Percentiles rank a stretch among this genome's conserved stretches.
phyloP scores from a whole-genome alignment of 2,329 filamentous ascomycete species.

The Didymella segeticola region DNA sequence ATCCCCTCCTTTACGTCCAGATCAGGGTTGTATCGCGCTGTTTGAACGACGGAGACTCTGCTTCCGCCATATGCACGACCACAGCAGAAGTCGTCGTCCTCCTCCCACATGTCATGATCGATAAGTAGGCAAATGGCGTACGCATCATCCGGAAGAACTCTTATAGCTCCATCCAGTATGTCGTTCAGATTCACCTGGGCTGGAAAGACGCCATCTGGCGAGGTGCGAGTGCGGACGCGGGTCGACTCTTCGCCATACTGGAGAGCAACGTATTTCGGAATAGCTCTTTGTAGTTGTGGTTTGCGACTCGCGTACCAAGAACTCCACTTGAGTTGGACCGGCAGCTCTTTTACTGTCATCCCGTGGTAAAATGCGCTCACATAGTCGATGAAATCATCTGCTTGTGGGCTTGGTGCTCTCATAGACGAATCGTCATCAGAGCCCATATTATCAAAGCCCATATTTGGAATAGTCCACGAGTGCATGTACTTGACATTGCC shows the following conservation, averaged over 20 bases:
- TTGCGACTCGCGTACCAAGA: constrained; percentile 51
- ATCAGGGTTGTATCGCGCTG: constrained; percentile 66
- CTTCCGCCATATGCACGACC: constrained; percentile 71
- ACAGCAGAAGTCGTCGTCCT: constrained; percentile 69
- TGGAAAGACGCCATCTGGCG: constrained; percentile 55
- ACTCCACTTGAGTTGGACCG: constrained; percentile 54
- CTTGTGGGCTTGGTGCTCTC: constrained; percentile 13
- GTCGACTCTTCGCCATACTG: constrained; percentile 48
- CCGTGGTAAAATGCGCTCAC: constrained; percentile 62
- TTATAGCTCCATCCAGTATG: constrained; percentile 64
- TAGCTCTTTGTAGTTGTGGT: constrained; percentile 2
- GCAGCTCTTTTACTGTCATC: constrained; percentile 57
- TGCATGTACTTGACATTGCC: constrained; percentile 49
- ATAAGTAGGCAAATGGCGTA: constrained; percentile 65
- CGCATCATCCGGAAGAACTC: constrained; percentile 63
- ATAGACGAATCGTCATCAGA: neutral
- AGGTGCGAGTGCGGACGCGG: constrained; percentile 57
- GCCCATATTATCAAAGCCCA: neutral
- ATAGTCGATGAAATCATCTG: constrained; percentile 51
- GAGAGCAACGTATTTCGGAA: constrained; percentile 57
- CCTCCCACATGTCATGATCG: constrained; percentile 70
- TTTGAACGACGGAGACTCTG: constrained; percentile 67
- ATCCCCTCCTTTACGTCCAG: constrained; percentile 53
- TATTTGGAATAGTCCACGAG: constrained; percentile 51
- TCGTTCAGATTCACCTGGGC: constrained; percentile 67